These are phyloP conservation scores for Amaranthus tricolor DNA, from an alignment of 179 eudicot species.

Conservation along the genomic window DNA sequence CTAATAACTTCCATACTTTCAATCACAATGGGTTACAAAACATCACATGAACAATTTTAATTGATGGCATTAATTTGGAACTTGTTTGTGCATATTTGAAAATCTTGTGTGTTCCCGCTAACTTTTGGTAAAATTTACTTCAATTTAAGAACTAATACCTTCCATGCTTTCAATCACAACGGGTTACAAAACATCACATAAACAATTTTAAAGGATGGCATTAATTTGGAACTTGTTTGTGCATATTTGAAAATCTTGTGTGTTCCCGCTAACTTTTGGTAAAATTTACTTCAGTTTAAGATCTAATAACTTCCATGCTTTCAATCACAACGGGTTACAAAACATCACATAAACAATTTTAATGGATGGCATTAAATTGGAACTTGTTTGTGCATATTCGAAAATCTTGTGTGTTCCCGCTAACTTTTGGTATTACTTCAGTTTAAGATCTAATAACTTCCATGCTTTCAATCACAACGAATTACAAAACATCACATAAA, in stretches of 20 bases:
- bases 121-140: no score
- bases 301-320: background rate
- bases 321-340: background rate
- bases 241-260: background rate
- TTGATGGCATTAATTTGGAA: background rate
- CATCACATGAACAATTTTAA: no score
- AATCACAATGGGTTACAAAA: background rate
- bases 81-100: background rate
- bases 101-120: no score
- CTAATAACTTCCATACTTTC: background rate
- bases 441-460: no score
- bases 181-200: background rate
- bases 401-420: background rate
- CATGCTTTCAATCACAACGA: background rate
- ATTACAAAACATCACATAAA: background rate
- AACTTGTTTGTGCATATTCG: background rate
- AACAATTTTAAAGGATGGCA: no score
- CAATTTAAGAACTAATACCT: no score
- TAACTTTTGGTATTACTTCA: no score
- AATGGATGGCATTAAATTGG: background rate
- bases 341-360: background rate
- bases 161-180: background rate
- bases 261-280: no score
- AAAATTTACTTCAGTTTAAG: no score
- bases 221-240: background rate